Base-by-base conservation (phyloP, 371 early-diverging fungal species). In the Actinomortierella wolfii region DNA sequence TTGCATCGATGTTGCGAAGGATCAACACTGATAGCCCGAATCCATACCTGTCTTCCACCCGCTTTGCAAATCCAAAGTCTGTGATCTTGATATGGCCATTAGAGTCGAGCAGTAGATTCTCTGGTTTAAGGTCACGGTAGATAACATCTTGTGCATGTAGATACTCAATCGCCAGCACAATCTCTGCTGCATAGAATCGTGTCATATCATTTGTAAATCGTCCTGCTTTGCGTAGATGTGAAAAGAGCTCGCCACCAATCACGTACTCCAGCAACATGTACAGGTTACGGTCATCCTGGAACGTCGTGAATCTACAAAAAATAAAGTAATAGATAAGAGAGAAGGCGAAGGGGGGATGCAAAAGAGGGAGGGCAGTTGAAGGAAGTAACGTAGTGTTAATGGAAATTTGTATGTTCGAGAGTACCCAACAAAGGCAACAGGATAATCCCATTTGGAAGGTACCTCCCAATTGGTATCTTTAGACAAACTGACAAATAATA, bases 61-160 rank as follows among this genome's bases (percentile, higher is more conserved):
- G 79, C 71, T 97, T 98, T 28, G 99, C 97, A 86, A 99, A 99
- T 2, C 99, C 99, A 86, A 99, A 99, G 81, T 99, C 99, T 2
- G 99, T 94, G 50, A 99, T 93, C 79, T 97, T 97, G 59, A 99
- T 89, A 76, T 99, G 96, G 2, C 99, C 99, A 49, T 82, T 67
- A 11, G 85, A 78, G 64, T 96, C 97, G 51, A 99, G 78, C 41
- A 99, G 79, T 44, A 95, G 76, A 71, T 97, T 96, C 64, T 98
- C 97, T 17, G 98, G 98, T 73, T 97, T 96, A 45, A 98, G 76
- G 78, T 97, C 98, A 28, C 98, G 88, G 81, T 98, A 98, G 58
- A 97, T 92, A 50, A 97, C 94, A 67, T 95, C 90, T 61, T 90
- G 83, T 45, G 82, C 81, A 82, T 99, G 99, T 41, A 99, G 79